Evolutionary conservation across 768 basidiomycete species (phyloP).

Genomic region (Russula virescens): DNA sequence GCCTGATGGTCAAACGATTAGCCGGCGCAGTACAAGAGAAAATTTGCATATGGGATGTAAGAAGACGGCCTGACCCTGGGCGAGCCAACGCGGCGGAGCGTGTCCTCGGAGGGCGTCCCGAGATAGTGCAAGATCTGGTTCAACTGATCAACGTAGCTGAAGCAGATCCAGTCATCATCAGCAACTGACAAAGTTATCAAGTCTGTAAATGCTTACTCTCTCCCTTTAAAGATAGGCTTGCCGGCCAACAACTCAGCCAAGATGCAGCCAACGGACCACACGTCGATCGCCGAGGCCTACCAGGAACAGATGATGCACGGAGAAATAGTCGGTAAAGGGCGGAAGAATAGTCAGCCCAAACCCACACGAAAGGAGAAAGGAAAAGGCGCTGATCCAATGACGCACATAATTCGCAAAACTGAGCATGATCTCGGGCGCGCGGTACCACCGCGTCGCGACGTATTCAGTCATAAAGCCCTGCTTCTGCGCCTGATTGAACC

Average conservation of each 20-base stretch:
- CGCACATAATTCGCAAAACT: conserved; percentile 92
- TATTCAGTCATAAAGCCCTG: conserved; percentile 99
- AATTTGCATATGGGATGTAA: neutral
- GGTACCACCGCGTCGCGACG: conserved; percentile 98
- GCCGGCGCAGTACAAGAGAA: neutral
- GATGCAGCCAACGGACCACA: conserved; percentile 96
- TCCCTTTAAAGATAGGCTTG: conserved; percentile 94
- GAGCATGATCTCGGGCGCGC: conserved; percentile 98
- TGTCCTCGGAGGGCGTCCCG: conserved; percentile 97
- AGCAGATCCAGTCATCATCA: conserved; percentile 2
- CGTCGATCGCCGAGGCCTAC: conserved; percentile 85
- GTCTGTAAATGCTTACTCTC: conserved; percentile 61
- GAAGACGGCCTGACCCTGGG: conserved; percentile 59
- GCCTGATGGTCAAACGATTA: conserved; percentile 46
- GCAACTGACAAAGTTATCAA: neutral
- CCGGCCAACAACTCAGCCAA: conserved; percentile 88
- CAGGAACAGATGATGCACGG: no score
- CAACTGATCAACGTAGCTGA: conserved; percentile 93
- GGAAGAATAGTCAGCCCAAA: neutral
- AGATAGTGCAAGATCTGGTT: conserved; percentile 97
- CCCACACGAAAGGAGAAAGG: neutral
- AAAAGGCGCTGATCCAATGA: conserved; percentile 14
- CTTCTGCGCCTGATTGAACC: conserved; percentile 83
- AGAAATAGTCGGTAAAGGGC: no score
- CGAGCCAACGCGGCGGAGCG: conserved; percentile 90